These are phyloP conservation scores for Diplodia sapinea DNA, from an alignment of 2,329 filamentous ascomycete species.

Conservation along the genomic window DNA sequence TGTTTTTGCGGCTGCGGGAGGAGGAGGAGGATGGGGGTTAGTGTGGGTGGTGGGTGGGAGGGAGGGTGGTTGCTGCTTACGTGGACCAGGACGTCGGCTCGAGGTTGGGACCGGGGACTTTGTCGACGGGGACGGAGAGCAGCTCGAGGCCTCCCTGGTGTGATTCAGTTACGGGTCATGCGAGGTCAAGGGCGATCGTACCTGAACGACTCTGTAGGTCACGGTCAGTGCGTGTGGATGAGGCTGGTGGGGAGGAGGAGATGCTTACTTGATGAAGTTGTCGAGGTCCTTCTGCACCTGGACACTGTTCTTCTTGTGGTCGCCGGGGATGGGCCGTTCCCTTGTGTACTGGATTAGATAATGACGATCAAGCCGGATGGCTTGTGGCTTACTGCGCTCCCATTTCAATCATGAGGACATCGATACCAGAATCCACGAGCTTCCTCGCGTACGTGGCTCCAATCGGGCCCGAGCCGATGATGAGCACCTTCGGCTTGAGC, in stretches of 20 bases:
- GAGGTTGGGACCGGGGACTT: not conserved
- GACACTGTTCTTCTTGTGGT: slow-evolving; percentile 38
- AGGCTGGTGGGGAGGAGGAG: not conserved
- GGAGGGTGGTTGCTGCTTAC: not conserved
- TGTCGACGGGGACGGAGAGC: not conserved
- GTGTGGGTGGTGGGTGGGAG: no score
- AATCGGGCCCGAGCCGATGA: not conserved
- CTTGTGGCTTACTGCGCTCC: not conserved
- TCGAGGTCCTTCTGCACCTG: slow-evolving; percentile 36
- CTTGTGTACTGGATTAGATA: not conserved
- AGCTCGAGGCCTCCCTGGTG: not conserved
- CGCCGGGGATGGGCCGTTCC: slow-evolving; percentile 34
- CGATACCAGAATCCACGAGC: not conserved
- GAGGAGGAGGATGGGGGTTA: no score
- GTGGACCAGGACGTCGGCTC: not conserved
- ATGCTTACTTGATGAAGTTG: slow-evolving; percentile 31
- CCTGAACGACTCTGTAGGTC: not conserved
- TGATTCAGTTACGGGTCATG: not conserved
- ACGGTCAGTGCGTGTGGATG: not conserved
- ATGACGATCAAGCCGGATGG: no score
- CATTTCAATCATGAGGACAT: slow-evolving; percentile 9
- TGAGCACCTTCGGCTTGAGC: not conserved
- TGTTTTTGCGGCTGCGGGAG: not conserved
- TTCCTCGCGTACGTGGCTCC: not conserved
- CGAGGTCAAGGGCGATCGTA: not conserved